A percentile compares a stretch with the other conserved stretches of the same genome.
Conservation (phyloP, 305 asterid species). For the Fraxinus floribunda region DNA sequence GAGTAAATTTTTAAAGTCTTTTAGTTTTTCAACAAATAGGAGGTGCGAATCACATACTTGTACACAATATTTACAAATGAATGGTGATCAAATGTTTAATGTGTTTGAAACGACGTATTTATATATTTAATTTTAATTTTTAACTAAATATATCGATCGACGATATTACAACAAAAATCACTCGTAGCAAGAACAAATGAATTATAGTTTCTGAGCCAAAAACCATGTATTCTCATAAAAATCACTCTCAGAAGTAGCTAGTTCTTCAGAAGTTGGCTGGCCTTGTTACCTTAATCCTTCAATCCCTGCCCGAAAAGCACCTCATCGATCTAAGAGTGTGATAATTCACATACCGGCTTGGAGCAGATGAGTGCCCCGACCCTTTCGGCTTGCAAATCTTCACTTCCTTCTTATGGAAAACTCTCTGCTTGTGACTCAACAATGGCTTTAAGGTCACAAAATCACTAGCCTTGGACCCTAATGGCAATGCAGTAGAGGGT, state of each 20-base stretch:
- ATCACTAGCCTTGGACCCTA: background rate
- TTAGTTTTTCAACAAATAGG: background rate
- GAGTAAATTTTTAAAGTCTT: background rate
- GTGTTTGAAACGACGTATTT: background rate
- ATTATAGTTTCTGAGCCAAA: background rate
- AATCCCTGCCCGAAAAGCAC: constrained; percentile 31
- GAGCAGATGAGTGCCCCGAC: constrained; percentile 65
- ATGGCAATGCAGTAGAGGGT: constrained; percentile 47
- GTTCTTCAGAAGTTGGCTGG: background rate
- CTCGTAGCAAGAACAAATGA: background rate
- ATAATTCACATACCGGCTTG: constrained; percentile 70
- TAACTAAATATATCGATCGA: background rate
- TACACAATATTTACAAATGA: background rate
- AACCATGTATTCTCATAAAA: background rate
- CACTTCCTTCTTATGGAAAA: constrained; percentile 36
- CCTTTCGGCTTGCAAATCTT: constrained; percentile 78
- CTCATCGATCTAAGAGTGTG: constrained; percentile 43
- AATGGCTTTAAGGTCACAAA: constrained; percentile 35
- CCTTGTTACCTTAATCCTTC: background rate
- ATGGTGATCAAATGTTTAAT: background rate
- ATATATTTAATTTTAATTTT: background rate
- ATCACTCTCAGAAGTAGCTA: background rate
- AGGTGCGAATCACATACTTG: background rate
- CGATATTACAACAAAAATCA: background rate
- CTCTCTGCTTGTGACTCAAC: constrained; percentile 28